Conservation (phyloP, 2,329 filamentous ascomycete species). For the Thielaviopsis musarum region DNA sequence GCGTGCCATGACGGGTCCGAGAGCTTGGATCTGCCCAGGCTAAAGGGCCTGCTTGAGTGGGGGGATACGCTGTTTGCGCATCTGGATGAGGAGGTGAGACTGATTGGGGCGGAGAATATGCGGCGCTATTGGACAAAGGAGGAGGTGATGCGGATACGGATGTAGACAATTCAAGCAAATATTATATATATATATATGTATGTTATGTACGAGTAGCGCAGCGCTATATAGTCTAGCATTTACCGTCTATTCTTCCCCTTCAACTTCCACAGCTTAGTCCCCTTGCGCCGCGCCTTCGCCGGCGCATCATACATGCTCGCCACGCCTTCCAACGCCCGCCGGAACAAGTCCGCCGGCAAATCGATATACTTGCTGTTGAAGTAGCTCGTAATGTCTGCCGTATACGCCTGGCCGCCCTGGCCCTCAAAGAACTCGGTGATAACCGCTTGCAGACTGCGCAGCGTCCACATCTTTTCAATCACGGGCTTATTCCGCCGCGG, state of each 20-base stretch:
- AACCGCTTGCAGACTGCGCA: conserved; percentile 2
- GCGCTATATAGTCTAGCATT: neutral
- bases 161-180: conserved; percentile 25
- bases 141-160: conserved; percentile 55
- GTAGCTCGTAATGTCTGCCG: conserved; percentile 31
- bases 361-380: conserved; percentile 12
- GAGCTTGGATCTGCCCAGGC: conserved; percentile 38
- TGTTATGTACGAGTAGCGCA: neutral
- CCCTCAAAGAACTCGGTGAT: conserved; percentile 50
- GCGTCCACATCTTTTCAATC: conserved; percentile 10
- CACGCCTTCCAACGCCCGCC: conserved; percentile 59
- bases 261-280: conserved; percentile 37
- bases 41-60: conserved; percentile 49
- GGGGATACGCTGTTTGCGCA: conserved; percentile 66
- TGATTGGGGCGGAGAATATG: conserved; percentile 76
- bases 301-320: conserved; percentile 47
- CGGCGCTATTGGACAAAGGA: conserved; percentile 60
- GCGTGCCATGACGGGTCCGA: conserved; percentile 35
- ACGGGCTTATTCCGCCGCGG: conserved; percentile 28
- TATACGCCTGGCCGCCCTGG: conserved; percentile 56
- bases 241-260: conserved; percentile 16
- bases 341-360: conserved; percentile 35
- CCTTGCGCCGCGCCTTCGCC: conserved; percentile 25
- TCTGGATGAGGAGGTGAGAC: conserved; percentile 67
- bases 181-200: conserved; percentile 1